Percentiles rank a stretch among this genome's conserved stretches.
These are phyloP conservation scores for Penicillium psychrofluorescens DNA, from an alignment of 495 filamentous ascomycete genomes.

Conservation along the genomic window DNA sequence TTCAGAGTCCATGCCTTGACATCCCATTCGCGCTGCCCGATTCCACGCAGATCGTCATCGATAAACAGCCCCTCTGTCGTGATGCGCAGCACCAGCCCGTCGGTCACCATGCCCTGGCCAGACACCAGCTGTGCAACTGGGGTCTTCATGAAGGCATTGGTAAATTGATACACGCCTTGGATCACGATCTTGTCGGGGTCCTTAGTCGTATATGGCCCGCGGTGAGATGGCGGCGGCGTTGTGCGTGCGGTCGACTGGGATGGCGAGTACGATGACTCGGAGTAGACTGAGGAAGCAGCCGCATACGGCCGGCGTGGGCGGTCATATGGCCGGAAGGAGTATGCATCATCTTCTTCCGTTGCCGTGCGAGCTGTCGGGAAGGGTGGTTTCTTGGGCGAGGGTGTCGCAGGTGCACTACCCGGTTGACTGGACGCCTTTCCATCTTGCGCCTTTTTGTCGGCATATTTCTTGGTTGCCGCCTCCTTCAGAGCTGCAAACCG, in stretches of 20 bases:
- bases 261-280: conserved; percentile 77
- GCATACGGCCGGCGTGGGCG: conserved; percentile 50
- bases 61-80: conserved; percentile 91
- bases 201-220: conserved; percentile 69
- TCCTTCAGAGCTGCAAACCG: conserved; percentile 40
- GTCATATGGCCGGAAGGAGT: conserved; percentile 83
- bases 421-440: conserved; percentile 17
- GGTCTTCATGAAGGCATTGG: conserved; percentile 71
- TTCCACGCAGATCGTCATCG: conserved; percentile 83
- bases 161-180: conserved; percentile 83
- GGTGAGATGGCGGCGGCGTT: conserved; percentile 71
- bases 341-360: conserved; percentile 57
- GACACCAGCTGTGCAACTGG: conserved; percentile 77
- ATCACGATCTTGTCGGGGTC: conserved; percentile 95
- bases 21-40: conserved; percentile 93
- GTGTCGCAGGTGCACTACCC: conserved; percentile 30
- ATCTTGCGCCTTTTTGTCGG: conserved; percentile 39
- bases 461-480: conserved; percentile 37
- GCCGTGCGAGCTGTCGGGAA: conserved; percentile 56
- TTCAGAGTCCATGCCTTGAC: conserved; percentile 97
- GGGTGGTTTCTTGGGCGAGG: conserved; percentile 50
- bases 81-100: conserved; percentile 78
- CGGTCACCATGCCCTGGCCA: conserved; percentile 67
- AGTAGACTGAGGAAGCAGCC: conserved; percentile 54
- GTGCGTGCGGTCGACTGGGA: conserved; percentile 79